Base-by-base conservation (phyloP, 768 basidiomycete genomes). In the Lactifluus volemus region DNA sequence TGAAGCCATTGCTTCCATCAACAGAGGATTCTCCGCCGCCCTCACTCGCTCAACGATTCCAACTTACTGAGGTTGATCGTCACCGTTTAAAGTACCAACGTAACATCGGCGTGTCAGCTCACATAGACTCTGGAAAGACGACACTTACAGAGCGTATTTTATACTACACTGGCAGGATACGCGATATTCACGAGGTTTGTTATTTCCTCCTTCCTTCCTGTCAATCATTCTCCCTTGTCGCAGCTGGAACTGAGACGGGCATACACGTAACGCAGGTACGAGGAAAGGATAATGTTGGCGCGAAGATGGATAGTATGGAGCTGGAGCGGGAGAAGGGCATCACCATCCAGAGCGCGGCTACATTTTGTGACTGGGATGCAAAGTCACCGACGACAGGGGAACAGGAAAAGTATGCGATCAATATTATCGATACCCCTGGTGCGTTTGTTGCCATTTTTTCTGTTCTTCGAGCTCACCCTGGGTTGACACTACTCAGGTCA, bases 251-350 rank as follows among this genome's bases (percentile, higher is more conserved):
- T 49, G 47, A 62, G 12, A 44, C 1, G 39, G 1, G 15, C 15
- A 29, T 53, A 5, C 11, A 10, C 61, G 19, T n/a, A 34, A 44
- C 5, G 17, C 68, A 92, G 89, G 92, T 96, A 63, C 81, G 97
- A 62, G 97, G 97, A 48, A 82, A 89, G 56, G 97, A 99, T 72
- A 85, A 87, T 32, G 94, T 98, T 19, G 97, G 97, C 55, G 97
- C 97, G 8, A 99, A 99, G 78, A 99, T 99, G 97, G 97, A 99
- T 73, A 92, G 88, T 11, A 99, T 99, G 97, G 97, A 99, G 64
- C 78, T 99, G 4, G 97, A 99, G 73, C 81, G 96, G 50, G 97
- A 98, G 74, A 98, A 99, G 76, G 97, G 97, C 42, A 99, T 99
- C 68, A 99, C 97, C 38, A 99, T 99, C 64, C 97, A 99, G 74